Conservation (phyloP, 106 monocot genomes). For the Dioscorea dumetorum region DNA sequence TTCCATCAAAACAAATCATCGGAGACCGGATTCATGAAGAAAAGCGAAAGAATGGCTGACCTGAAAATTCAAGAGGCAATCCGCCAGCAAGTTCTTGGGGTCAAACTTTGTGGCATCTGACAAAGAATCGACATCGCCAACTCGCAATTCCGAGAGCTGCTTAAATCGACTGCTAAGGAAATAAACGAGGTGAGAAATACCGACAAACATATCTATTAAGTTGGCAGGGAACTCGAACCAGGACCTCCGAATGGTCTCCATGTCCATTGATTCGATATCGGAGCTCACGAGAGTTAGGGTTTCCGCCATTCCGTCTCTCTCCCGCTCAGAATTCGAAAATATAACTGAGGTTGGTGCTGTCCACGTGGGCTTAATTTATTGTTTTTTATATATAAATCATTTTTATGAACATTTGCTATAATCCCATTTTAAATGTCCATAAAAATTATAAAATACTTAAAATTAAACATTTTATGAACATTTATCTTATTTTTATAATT, state of each 20-base stretch:
- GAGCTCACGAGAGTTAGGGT: constrained; percentile 13
- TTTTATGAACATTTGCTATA: no score
- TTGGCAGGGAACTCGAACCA: no score
- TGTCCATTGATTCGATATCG: constrained; percentile 3
- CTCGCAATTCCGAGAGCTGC: constrained; percentile 14
- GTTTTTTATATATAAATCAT: no score
- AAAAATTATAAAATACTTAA: no score
- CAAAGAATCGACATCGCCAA: neutral
- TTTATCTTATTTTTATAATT: no score
- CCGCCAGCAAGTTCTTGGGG: constrained; percentile 14
- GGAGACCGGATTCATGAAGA: neutral
- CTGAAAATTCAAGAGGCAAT: constrained; percentile 14
- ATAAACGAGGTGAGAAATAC: neutral
- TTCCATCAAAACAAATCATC: neutral
- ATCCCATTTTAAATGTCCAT: no score
- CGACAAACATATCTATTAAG: neutral
- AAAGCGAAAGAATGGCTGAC: neutral
- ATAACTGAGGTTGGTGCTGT: no score
- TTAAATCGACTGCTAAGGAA: constrained; percentile 23
- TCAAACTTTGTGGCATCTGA: neutral
- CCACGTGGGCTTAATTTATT: no score
- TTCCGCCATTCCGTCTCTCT: constrained; percentile 19
- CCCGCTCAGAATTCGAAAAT: constrained; percentile 4
- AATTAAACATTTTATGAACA: no score
- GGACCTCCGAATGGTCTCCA: constrained; percentile 26